A percentile compares a stretch with the other conserved stretches of the same genome.
phyloP scores from a whole-genome alignment of 306 rosid species.

The Vicia villosa region DNA sequence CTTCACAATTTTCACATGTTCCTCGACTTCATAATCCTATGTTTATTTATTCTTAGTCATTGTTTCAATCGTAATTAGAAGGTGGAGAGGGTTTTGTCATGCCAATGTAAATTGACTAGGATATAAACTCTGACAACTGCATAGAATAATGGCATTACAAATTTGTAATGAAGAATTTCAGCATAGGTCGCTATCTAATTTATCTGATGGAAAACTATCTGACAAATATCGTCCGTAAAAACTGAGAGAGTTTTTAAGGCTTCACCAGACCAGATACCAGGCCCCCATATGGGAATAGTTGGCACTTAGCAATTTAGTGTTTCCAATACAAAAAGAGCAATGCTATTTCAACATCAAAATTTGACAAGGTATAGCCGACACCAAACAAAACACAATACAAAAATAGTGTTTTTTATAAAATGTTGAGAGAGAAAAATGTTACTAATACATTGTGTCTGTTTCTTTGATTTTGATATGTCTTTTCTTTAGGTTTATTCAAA shows the following conservation, averaged over 20 bases:
- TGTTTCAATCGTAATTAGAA: conserved; percentile 20
- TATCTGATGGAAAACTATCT: conserved; percentile 24
- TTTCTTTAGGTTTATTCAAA: too few relatives aligned
- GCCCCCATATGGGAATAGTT: conserved; percentile 37
- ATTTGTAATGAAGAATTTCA: conserved; percentile 29
- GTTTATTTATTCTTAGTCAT: not conserved
- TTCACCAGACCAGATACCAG: conserved; percentile 30
- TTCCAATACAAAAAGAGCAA: too few relatives aligned
- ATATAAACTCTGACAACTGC: not conserved
- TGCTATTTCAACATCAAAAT: too few relatives aligned
- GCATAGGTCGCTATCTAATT: conserved; percentile 38
- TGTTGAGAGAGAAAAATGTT: too few relatives aligned
- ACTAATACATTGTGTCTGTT: too few relatives aligned
- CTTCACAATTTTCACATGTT: not conserved
- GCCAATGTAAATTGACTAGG: conserved; percentile 20
- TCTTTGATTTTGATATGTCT: too few relatives aligned
- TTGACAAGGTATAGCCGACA: too few relatives aligned
- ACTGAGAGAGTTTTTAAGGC: not conserved
- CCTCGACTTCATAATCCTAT: not conserved
- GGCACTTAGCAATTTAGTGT: not conserved
- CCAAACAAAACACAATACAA: too few relatives aligned
- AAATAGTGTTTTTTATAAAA: too few relatives aligned
- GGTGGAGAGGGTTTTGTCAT: conserved; percentile 31
- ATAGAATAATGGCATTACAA: conserved; percentile 28
- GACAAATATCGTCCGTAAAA: conserved; percentile 14